These are phyloP conservation scores for Actinomortierella ambigua DNA, from an alignment of 371 early-diverging fungal species.

Conservation along the genomic window DNA sequence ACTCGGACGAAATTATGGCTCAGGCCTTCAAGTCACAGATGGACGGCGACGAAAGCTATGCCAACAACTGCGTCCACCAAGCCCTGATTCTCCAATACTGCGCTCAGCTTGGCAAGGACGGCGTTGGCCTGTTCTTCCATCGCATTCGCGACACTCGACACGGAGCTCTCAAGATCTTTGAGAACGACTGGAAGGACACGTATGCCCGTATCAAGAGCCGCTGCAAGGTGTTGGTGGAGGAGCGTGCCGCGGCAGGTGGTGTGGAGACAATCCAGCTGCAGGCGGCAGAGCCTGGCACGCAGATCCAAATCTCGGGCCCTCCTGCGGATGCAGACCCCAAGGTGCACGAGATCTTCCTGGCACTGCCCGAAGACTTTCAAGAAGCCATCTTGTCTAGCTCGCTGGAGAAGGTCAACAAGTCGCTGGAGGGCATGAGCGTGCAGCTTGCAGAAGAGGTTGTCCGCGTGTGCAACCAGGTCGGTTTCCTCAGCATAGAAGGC, in stretches of 20 bases:
- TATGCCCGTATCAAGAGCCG: slow-evolving; percentile 81
- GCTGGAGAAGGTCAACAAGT: slow-evolving; percentile 83
- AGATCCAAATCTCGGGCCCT: slow-evolving; percentile 52
- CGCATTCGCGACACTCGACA: slow-evolving; percentile 32
- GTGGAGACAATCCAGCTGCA: slow-evolving; percentile 81
- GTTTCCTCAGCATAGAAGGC: slow-evolving; percentile 72
- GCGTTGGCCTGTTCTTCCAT: slow-evolving; percentile 84
- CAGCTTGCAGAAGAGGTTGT: slow-evolving; percentile 78
- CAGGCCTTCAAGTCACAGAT: slow-evolving; percentile 86
- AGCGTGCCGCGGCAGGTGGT: slow-evolving; percentile 56
- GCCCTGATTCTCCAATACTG: slow-evolving; percentile 84
- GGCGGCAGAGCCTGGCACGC: slow-evolving; percentile 67
- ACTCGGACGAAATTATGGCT: slow-evolving; percentile 85
- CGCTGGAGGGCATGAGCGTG: slow-evolving; percentile 67
- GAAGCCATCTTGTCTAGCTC: slow-evolving; percentile 77
- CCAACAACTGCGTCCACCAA: slow-evolving; percentile 84
- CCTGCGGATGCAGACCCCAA: slow-evolving; percentile 56
- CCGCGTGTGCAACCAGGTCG: slow-evolving; percentile 73
- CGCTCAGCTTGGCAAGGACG: slow-evolving; percentile 81
- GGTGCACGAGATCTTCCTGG: slow-evolving; percentile 67
- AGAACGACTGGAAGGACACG: slow-evolving; percentile 81
- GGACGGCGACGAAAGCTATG: slow-evolving; percentile 65
- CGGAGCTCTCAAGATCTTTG: slow-evolving; percentile 67
- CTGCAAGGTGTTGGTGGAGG: slow-evolving; percentile 70
- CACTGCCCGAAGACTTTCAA: slow-evolving; percentile 75